Percentiles rank a stretch among this genome's conserved stretches.
Conservation (phyloP, 495 filamentous ascomycete species). For the Podospora sp. region DNA sequence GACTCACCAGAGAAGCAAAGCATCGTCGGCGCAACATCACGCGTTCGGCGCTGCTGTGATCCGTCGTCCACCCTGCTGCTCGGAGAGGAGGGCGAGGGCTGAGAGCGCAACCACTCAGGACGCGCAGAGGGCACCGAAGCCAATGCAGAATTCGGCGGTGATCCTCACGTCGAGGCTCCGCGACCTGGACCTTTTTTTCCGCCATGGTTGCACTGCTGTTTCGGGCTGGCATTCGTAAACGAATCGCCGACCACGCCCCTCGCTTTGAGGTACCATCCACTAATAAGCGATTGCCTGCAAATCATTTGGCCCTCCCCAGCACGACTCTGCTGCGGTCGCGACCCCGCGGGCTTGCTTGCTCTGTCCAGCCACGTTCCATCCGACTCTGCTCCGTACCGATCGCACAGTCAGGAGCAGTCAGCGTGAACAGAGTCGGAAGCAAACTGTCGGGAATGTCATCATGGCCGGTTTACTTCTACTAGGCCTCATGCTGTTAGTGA, state of each 20-base stretch:
- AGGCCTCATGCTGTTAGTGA: not conserved
- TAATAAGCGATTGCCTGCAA: conserved; percentile 24
- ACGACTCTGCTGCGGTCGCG: not conserved
- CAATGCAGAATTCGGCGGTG: conserved; percentile 11
- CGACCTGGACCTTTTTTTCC: conserved; percentile 11
- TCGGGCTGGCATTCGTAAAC: conserved; percentile 21
- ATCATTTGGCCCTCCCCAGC: conserved; percentile 27
- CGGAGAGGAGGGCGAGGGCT: not conserved
- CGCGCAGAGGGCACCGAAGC: conserved; percentile 6
- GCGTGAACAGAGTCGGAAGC: no score
- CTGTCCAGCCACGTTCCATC: conserved; percentile 19
- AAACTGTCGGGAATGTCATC: no score
- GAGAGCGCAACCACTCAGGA: not conserved
- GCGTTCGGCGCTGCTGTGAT: not conserved
- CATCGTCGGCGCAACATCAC: not conserved
- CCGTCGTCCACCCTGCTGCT: not conserved
- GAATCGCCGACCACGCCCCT: conserved; percentile 26
- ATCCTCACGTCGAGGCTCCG: not conserved
- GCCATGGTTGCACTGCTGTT: conserved; percentile 23
- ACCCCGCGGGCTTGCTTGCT: conserved; percentile 19
- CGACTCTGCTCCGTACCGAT: no score
- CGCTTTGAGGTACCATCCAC: conserved; percentile 22
- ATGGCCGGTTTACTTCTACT: no score
- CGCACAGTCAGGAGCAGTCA: not conserved
- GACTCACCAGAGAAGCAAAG: not conserved